Conservation (phyloP, 192 early-diverging fungal species). For the Coemansia furcata region DNA sequence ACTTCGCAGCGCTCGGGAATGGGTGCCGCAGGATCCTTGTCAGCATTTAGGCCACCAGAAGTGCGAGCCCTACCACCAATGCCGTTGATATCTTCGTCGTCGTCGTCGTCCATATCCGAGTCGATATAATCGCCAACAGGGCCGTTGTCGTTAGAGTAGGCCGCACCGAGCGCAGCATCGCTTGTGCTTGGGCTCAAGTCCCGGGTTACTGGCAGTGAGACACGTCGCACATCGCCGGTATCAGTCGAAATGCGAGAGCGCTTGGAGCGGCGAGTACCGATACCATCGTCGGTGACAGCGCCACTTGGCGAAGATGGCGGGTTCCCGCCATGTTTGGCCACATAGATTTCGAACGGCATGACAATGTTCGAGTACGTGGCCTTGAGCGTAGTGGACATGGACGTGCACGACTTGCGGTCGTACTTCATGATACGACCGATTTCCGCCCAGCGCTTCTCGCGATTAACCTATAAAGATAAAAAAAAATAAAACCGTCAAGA, state of each 20-base stretch:
- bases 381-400: slow-evolving; percentile 73
- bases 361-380: slow-evolving; percentile 64
- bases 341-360: slow-evolving; percentile 68
- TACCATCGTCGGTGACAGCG: slow-evolving; percentile 5
- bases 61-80: slow-evolving; percentile 9
- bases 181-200: background rate
- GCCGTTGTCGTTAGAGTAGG: background rate
- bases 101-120: background rate
- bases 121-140: background rate
- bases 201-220: background rate
- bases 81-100: background rate
- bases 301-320: slow-evolving; percentile 1
- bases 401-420: slow-evolving; percentile 69
- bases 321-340: slow-evolving; percentile 52
- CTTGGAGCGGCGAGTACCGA: slow-evolving; percentile 35
- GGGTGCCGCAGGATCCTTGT: no score
- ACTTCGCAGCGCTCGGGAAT: no score
- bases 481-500: background rate
- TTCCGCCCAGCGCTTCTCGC: slow-evolving; percentile 80
- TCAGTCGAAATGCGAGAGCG: slow-evolving; percentile 23
- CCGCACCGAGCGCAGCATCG: background rate
- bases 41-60: no score
- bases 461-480: slow-evolving; percentile 55
- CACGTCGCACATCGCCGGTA: background rate
- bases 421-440: slow-evolving; percentile 74